phyloP scores from a whole-genome alignment of 352 stramenopile species.

The Phytophthora foliorum region DNA sequence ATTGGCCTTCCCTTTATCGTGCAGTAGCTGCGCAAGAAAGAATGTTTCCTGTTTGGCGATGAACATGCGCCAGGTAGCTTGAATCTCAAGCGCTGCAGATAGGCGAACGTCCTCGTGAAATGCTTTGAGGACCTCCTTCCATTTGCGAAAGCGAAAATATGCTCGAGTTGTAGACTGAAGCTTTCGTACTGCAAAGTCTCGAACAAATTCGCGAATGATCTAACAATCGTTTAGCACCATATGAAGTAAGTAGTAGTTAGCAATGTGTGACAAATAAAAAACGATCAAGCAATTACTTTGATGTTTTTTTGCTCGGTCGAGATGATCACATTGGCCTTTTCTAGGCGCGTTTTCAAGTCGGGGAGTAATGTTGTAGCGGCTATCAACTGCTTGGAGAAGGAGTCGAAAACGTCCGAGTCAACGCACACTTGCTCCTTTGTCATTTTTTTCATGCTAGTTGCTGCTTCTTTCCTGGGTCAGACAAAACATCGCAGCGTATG shows the following conservation, averaged over 20 bases:
- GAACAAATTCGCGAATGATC: constrained; percentile 59
- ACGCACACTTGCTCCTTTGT: constrained; percentile 47
- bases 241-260: no score
- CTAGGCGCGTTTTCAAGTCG: constrained; percentile 46
- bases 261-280: neutral
- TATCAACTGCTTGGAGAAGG: constrained; percentile 74
- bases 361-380: constrained; percentile 57
- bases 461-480: constrained; percentile 10
- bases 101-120: constrained; percentile 53
- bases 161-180: constrained; percentile 50
- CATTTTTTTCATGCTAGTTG: constrained; percentile 9
- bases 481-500: neutral
- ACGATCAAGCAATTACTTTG: constrained; percentile 37
- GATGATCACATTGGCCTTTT: constrained; percentile 54
- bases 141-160: constrained; percentile 48
- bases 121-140: constrained; percentile 46
- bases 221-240: constrained; percentile 7
- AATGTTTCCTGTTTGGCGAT: constrained; percentile 26
- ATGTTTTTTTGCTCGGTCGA: constrained; percentile 53
- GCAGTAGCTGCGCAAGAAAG: constrained; percentile 39
- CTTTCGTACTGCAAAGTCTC: constrained; percentile 49
- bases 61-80: constrained; percentile 51
- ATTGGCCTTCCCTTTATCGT: constrained; percentile 22
- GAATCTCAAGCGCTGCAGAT: constrained; percentile 58
- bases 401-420: constrained; percentile 75